Percentiles rank a stretch among this genome's conserved stretches.
phyloP scores from a whole-genome alignment of 768 basidiomycete species.

The Mycena albidolilacea region DNA sequence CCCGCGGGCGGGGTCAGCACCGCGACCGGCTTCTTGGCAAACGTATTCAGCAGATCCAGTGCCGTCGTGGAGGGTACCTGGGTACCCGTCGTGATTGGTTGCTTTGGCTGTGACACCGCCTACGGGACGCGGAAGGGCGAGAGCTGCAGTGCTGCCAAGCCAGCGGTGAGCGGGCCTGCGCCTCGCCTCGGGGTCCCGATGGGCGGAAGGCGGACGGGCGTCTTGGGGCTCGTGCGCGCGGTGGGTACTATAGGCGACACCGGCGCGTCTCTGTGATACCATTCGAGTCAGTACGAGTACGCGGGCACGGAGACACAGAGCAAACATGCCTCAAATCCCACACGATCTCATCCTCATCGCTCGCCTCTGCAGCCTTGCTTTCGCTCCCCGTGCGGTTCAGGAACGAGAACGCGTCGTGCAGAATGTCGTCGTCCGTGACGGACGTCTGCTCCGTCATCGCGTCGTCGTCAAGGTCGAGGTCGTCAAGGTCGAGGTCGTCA shows the following conservation, averaged over 20 bases:
- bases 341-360: constrained; percentile 78
- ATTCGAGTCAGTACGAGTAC: background rate
- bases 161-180: background rate
- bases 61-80: constrained; percentile 38
- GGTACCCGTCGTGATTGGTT: constrained; percentile 28
- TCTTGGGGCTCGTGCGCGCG: constrained; percentile 35
- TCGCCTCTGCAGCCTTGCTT: constrained; percentile 55
- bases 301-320: too few species aligned
- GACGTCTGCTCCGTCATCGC: constrained; percentile 79
- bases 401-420: constrained; percentile 75
- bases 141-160: constrained; percentile 1
- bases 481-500: constrained; percentile 46
- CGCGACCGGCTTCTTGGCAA: constrained; percentile 18
- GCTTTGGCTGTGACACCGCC: background rate
- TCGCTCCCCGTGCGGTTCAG: constrained; percentile 58
- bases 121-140: constrained; percentile 30
- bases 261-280: constrained; percentile 24
- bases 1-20: background rate
- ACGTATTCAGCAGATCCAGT: constrained; percentile 37
- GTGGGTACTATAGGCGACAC: constrained; percentile 30
- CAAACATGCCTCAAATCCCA: constrained; percentile 72
- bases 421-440: constrained; percentile 86
- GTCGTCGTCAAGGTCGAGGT: constrained; percentile 62
- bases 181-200: constrained; percentile 12
- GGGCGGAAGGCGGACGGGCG: constrained; percentile 32